phyloP scores from a whole-genome alignment of 805 yeast genomes.

The Metschnikowia baotianmanensis region DNA sequence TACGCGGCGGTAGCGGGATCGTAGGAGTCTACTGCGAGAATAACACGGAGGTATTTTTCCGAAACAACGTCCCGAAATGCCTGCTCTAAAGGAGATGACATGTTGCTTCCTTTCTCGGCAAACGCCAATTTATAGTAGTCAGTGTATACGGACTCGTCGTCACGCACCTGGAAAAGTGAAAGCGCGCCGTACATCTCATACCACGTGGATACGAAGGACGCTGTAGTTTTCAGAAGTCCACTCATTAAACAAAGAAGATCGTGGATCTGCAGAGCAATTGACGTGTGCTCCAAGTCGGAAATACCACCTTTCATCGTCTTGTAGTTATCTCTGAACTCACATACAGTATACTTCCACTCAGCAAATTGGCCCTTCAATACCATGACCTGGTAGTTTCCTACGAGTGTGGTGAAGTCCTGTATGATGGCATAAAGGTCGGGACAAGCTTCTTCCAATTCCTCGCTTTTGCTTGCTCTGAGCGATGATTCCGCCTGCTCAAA shows the following conservation, averaged over 20 bases:
- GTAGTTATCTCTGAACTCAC: constrained; percentile 47
- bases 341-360: constrained; percentile 50
- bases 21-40: constrained; percentile 56
- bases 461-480: constrained; percentile 43
- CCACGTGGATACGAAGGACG: constrained; percentile 58
- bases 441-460: constrained; percentile 31
- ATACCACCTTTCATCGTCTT: constrained; percentile 24
- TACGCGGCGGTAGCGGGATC: constrained; percentile 66
- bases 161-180: constrained; percentile 54
- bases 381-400: constrained; percentile 42
- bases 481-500: constrained; percentile 53
- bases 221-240: constrained; percentile 50
- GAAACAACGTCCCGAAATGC: constrained; percentile 55
- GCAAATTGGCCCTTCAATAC: constrained; percentile 41
- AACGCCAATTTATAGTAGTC: constrained; percentile 35
- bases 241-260: constrained; percentile 45
- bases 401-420: constrained; percentile 38
- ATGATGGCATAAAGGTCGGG: constrained; percentile 37
- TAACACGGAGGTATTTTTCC: constrained; percentile 54
- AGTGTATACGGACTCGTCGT: constrained; percentile 37
- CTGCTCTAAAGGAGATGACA: constrained; percentile 19
- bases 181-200: constrained; percentile 61
- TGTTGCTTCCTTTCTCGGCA: constrained; percentile 25
- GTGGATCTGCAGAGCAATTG: constrained; percentile 35
- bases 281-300: constrained; percentile 23